Evolutionary conservation across 2,329 filamentous ascomycete species (phyloP).

Genomic region (Ceratocystiopsis sp.): DNA sequence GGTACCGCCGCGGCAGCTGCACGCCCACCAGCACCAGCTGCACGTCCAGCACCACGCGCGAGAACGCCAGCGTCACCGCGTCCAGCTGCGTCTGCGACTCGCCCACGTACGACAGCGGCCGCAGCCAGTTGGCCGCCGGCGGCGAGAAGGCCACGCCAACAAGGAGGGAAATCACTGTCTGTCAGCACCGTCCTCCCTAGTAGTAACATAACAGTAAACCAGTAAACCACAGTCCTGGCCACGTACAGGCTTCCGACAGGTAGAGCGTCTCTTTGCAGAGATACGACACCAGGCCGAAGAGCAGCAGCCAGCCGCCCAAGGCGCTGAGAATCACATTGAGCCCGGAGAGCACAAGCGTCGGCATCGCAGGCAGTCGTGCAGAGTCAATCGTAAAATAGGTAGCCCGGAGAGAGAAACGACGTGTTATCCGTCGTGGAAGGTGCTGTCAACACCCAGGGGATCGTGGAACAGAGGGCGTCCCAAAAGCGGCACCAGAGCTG

Average conservation of each 20-base stretch:
- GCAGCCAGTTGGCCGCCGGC: slow-evolving; percentile 57
- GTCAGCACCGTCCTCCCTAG: not conserved
- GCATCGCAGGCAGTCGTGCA: slow-evolving; percentile 16
- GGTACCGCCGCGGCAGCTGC: slow-evolving; percentile 70
- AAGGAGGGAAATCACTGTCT: slow-evolving; percentile 62
- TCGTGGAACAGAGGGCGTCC: no score
- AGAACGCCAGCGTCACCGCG: slow-evolving; percentile 66
- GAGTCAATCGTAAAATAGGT: no score
- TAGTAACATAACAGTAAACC: not conserved
- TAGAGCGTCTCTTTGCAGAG: slow-evolving; percentile 82
- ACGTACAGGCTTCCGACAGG: slow-evolving; percentile 73
- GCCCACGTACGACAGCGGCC: slow-evolving; percentile 56
- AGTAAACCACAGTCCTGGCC: no score
- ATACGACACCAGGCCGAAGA: slow-evolving; percentile 85
- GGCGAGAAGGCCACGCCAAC: slow-evolving; percentile 68
- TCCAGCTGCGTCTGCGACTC: slow-evolving; percentile 39
- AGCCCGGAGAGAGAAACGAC: no score
- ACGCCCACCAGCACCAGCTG: slow-evolving; percentile 81
- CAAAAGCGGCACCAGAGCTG: not conserved
- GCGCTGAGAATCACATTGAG: slow-evolving; percentile 76
- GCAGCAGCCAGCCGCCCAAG: slow-evolving; percentile 69
- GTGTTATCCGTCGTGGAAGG: no score
- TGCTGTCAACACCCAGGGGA: no score
- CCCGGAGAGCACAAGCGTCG: slow-evolving; percentile 33
- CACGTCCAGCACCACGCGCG: slow-evolving; percentile 71